Conservation (phyloP, 192 early-diverging fungal species). For the Funneliformis mosseae region DNA sequence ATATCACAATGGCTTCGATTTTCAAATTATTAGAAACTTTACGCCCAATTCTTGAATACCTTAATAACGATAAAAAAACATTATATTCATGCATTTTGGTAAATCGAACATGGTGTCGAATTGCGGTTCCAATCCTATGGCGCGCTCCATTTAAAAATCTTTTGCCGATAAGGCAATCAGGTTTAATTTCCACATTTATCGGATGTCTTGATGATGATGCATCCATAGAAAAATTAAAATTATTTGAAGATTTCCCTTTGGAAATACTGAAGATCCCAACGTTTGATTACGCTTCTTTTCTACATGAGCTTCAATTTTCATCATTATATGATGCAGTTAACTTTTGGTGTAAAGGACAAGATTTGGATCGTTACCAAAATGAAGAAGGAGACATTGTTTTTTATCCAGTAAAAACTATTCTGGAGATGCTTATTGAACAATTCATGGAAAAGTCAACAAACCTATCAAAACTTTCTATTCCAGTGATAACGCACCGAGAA, state of each 20-base stretch:
- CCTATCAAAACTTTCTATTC: background rate
- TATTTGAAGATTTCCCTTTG: background rate
- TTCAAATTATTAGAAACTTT: background rate
- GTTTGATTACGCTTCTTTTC: background rate
- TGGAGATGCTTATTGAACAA: background rate
- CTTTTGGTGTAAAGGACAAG: background rate
- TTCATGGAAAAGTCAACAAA: background rate
- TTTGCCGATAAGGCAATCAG: background rate
- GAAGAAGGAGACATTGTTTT: background rate
- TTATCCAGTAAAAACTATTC: background rate
- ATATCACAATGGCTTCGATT: background rate
- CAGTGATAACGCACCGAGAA: background rate
- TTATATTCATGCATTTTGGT: slow-evolving; percentile 6
- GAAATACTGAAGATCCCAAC: background rate
- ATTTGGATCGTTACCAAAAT: background rate
- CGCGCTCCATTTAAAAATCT: background rate
- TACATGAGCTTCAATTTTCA: background rate
- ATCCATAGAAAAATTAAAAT: background rate
- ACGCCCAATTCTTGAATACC: background rate
- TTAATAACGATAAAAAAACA: background rate
- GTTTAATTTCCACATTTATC: background rate
- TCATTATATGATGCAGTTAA: background rate
- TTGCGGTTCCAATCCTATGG: background rate
- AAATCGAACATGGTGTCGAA: slow-evolving; percentile 12
- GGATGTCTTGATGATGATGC: background rate